Percentiles rank a stretch among this genome's conserved stretches.
These are phyloP conservation scores for Gardenia jasminoides DNA, from an alignment of 257 asterid species.

Conservation along the genomic window DNA sequence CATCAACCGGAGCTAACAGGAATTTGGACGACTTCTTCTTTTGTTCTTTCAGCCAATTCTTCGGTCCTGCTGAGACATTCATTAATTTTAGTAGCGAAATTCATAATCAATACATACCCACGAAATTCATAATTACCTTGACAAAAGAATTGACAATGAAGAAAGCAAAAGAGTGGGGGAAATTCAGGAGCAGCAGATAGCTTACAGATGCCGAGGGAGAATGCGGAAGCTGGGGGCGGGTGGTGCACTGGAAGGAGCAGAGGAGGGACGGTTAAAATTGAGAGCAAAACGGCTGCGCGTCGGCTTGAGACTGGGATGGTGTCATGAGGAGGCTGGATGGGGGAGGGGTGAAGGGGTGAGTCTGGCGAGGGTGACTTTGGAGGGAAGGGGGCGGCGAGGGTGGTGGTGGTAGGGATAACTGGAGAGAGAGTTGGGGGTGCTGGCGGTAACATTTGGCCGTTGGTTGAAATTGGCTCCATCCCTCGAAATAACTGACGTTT, in stretches of 20 bases:
- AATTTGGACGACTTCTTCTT: conserved; percentile 82
- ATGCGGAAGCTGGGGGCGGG: conserved; percentile 57
- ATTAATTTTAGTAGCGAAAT: background rate
- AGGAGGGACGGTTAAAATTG: conserved; percentile 35
- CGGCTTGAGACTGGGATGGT: conserved; percentile 48
- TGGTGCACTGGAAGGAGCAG: conserved; percentile 33
- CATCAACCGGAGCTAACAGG: conserved; percentile 86
- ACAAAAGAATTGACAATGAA: background rate
- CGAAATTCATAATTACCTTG: background rate
- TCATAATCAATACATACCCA: too few relatives aligned
- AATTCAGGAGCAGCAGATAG: background rate
- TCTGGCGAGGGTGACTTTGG: conserved; percentile 28
- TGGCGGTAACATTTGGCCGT: conserved; percentile 21
- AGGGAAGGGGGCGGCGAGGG: conserved; percentile 24
- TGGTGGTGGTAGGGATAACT: conserved; percentile 28
- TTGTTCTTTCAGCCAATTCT: conserved; percentile 90
- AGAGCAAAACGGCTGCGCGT: conserved; percentile 46
- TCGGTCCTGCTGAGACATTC: conserved; percentile 83
- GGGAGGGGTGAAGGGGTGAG: conserved; percentile 11
- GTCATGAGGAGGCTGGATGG: conserved; percentile 8
- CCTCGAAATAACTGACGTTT: background rate
- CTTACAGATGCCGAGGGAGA: conserved; percentile 71
- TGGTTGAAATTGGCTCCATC: background rate
- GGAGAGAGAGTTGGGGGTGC: conserved; percentile 36
- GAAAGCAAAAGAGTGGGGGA: background rate